phyloP scores from a whole-genome alignment of 768 basidiomycete species.

The Agrocybe pediades region DNA sequence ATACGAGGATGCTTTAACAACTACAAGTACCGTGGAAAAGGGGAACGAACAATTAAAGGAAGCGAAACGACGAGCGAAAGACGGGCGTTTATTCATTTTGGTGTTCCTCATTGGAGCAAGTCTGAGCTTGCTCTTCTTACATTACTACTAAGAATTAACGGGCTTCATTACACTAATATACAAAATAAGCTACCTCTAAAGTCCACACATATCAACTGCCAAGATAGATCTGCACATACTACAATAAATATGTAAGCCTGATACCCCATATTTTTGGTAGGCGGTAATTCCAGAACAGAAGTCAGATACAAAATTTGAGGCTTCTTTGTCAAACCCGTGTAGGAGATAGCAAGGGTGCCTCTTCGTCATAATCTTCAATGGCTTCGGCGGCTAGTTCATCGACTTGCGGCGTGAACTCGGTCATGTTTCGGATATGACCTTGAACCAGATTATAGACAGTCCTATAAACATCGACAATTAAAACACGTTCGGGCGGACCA shows the following conservation, averaged over 20 bases:
- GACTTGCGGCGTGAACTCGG: conserved; percentile 46
- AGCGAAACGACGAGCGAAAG: conserved; percentile 84
- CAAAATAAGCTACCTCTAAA: background rate
- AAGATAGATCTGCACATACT: background rate
- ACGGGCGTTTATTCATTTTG: conserved; percentile 86
- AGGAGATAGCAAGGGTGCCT: conserved; percentile 53
- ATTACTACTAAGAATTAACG: conserved; percentile 66
- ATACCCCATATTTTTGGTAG: too few species aligned
- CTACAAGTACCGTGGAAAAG: conserved; percentile 82
- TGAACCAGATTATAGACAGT: conserved; percentile 66
- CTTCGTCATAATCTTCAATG: conserved; percentile 61
- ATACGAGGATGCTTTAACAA: conserved; percentile 92
- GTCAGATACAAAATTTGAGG: background rate
- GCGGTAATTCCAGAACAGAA: background rate
- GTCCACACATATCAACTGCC: background rate
- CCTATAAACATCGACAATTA: conserved; percentile 37
- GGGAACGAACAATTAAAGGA: conserved; percentile 91
- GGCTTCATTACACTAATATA: conserved; percentile 17
- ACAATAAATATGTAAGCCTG: conserved; percentile 11
- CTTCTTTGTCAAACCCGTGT: background rate
- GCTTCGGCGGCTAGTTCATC: conserved; percentile 62
- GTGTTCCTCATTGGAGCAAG: conserved; percentile 92
- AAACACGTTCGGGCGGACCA: background rate
- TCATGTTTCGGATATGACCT: conserved; percentile 56
- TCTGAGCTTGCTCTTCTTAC: conserved; percentile 88